Evolutionary conservation across 208 protist genomes (phyloP).

Genomic region (Crithidia sp.): DNA sequence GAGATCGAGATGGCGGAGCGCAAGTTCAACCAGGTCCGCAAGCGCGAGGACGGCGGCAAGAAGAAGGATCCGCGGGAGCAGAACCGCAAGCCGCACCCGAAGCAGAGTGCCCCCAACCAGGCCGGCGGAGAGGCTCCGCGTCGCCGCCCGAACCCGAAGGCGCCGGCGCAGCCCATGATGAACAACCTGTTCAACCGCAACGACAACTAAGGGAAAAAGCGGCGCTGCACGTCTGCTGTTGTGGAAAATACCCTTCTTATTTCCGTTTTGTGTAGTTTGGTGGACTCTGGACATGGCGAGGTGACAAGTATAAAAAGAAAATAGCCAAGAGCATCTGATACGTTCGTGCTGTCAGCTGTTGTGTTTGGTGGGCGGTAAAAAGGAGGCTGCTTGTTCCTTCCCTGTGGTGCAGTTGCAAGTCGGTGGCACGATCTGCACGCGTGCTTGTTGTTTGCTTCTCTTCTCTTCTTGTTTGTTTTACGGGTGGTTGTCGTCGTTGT

Average conservation of each 20-base stretch:
- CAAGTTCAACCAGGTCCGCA: conserved; percentile 49
- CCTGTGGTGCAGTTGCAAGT: neutral
- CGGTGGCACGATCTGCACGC: neutral
- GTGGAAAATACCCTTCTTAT: neutral
- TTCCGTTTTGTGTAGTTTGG: neutral
- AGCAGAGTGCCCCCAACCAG: conserved; percentile 14
- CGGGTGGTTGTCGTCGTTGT: neutral
- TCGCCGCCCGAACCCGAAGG: conserved; percentile 20
- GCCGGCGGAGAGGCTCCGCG: conserved; percentile 2
- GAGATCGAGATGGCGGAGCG: conserved; percentile 48
- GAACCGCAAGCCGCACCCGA: conserved; percentile 36
- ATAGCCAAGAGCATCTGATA: no score
- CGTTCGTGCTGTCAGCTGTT: no score
- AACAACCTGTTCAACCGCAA: conserved; percentile 58
- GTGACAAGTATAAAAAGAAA: no score
- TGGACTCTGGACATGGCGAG: no score
- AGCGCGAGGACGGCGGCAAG: conserved; percentile 35
- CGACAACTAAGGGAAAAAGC: conserved; percentile 19
- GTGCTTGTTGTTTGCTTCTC: neutral
- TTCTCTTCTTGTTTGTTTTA: neutral
- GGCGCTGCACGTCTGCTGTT: neutral
- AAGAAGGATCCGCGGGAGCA: conserved; percentile 40
- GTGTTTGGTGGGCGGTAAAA: no score
- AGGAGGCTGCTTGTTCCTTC: neutral
- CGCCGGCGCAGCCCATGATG: conserved; percentile 26